Conservation (phyloP, 169 alveolate genomes). For the Plasmodium fragile region DNA sequence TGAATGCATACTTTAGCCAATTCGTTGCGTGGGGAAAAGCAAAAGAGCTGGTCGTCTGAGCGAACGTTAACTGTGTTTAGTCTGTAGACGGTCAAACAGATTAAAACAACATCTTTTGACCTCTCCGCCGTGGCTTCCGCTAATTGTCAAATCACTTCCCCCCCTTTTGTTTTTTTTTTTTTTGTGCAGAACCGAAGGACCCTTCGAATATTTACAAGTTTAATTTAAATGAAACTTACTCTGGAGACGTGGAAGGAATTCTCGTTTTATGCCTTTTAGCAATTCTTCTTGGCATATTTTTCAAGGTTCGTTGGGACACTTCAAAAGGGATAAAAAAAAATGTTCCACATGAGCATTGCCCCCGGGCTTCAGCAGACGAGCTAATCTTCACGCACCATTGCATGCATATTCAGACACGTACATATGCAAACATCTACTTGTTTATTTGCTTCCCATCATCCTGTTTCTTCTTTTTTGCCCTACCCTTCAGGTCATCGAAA, state of each 20-base stretch:
- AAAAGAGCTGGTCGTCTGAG: not conserved
- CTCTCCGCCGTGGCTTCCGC: not conserved
- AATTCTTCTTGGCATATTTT: slow-evolving; percentile 42
- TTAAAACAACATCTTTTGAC: not conserved
- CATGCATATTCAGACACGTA: not conserved
- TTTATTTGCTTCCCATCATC: not conserved
- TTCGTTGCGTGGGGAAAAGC: not conserved
- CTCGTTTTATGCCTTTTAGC: slow-evolving; percentile 53
- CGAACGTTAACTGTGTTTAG: not conserved
- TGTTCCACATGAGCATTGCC: not conserved
- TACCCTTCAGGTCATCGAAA: slow-evolving; percentile 30
- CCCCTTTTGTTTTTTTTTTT: not conserved
- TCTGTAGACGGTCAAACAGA: not conserved
- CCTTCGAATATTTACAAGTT: slow-evolving; percentile 37
- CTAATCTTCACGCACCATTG: not conserved
- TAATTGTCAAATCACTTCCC: not conserved
- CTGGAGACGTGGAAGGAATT: slow-evolving; percentile 63
- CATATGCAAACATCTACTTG: not conserved
- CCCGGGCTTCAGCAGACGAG: not conserved
- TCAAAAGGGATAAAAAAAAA: not conserved
- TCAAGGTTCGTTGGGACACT: slow-evolving; percentile 10
- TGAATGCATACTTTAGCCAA: not conserved
- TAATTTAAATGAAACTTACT: slow-evolving; percentile 35
- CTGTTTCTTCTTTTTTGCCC: not conserved
- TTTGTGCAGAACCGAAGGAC: slow-evolving; percentile 53